Percentiles rank a stretch among this genome's conserved stretches.
phyloP scores from a whole-genome alignment of 1,139 yeast genomes.

The Yamadazyma taylorii region DNA sequence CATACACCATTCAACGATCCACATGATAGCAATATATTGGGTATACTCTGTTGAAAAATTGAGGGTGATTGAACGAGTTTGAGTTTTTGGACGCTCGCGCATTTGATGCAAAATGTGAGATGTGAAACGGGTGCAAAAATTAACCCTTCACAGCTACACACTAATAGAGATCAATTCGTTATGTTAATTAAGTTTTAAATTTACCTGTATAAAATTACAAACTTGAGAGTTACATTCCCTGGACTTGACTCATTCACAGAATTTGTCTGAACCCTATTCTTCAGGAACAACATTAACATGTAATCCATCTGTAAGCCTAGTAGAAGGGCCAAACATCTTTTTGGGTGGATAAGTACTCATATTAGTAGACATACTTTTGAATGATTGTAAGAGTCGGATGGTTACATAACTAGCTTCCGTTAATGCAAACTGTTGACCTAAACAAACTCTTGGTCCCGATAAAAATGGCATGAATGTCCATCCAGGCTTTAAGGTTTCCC shows the following conservation, averaged over 20 bases:
- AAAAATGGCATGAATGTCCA: conserved; percentile 38
- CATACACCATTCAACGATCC: conserved; percentile 50
- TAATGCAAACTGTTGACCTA: conserved; percentile 45
- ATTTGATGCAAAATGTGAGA: background rate
- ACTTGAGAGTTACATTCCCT: too few species aligned
- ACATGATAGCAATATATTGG: conserved; percentile 20
- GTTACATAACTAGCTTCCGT: conserved; percentile 36
- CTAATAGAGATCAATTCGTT: too few species aligned
- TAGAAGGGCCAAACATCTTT: conserved; percentile 1
- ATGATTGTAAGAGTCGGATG: conserved; percentile 16
- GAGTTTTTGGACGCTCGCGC: background rate
- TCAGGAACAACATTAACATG: background rate
- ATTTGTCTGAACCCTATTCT: too few species aligned
- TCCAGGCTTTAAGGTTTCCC: conserved; percentile 32
- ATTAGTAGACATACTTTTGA: background rate
- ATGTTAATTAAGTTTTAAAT: too few species aligned
- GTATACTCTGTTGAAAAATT: background rate
- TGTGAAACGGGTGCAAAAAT: too few species aligned
- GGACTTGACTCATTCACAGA: too few species aligned
- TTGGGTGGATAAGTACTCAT: conserved; percentile 2
- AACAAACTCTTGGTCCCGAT: conserved; percentile 42
- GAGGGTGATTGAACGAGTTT: background rate
- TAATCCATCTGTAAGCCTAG: background rate
- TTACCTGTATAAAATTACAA: too few species aligned
- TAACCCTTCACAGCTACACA: too few species aligned